Evolutionary conservation across 108 stramenopile genomes (phyloP).

Genomic region (Cyclostephanos tholiformis): DNA sequence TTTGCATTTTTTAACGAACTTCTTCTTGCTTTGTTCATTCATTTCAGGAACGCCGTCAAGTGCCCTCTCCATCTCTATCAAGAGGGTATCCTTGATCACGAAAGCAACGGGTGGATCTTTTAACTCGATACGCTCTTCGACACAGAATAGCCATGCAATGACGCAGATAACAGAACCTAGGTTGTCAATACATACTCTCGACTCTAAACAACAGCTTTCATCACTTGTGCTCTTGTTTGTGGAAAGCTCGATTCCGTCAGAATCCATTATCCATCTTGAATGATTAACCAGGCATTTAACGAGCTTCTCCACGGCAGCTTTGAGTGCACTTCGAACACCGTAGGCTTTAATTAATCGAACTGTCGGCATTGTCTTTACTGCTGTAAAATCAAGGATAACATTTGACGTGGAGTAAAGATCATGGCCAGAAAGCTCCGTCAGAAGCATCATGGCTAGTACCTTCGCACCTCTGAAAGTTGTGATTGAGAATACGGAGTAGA

Average conservation of each 20-base stretch:
- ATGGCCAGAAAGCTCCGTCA: slow-evolving; percentile 25
- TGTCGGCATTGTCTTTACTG: slow-evolving; percentile 38
- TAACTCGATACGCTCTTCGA: slow-evolving; percentile 23
- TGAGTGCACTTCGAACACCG: slow-evolving; percentile 36
- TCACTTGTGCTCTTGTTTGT: slow-evolving; percentile 16
- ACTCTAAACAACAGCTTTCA: slow-evolving; percentile 34
- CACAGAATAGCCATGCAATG: slow-evolving; percentile 47
- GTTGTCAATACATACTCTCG: slow-evolving; percentile 38
- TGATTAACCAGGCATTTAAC: slow-evolving; percentile 34
- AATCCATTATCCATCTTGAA: slow-evolving; percentile 40
- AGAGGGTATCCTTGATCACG: slow-evolving; percentile 36
- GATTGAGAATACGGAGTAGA: not conserved
- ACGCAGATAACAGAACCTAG: slow-evolving; percentile 34
- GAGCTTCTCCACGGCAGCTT: slow-evolving; percentile 33
- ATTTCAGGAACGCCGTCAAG: slow-evolving; percentile 37
- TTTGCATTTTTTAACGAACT: slow-evolving; percentile 23
- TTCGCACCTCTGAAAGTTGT: slow-evolving; percentile 22
- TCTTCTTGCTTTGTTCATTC: slow-evolving; percentile 16
- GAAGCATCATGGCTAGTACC: slow-evolving; percentile 37
- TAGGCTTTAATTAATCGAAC: slow-evolving; percentile 25
- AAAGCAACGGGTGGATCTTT: slow-evolving; percentile 17
- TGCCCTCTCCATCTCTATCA: slow-evolving; percentile 26
- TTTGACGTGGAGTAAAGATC: slow-evolving; percentile 18
- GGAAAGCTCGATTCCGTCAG: slow-evolving; percentile 14
- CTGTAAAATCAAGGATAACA: slow-evolving; percentile 10